These are phyloP conservation scores for Eimeria nieschulzi DNA, from an alignment of 169 alveolate genomes.

Conservation along the genomic window DNA sequence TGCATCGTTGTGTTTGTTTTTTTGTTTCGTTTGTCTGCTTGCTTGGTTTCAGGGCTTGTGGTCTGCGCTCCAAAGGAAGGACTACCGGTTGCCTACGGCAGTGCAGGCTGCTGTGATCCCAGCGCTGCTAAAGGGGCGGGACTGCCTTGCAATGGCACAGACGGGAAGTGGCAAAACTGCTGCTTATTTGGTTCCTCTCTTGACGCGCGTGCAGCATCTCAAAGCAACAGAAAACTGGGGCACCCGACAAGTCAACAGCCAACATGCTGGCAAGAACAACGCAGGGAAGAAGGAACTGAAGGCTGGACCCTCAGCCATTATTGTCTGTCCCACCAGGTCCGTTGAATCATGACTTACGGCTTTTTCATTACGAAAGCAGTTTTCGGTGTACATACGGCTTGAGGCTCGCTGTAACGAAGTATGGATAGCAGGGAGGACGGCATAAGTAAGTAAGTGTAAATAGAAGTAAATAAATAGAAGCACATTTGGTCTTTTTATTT, in stretches of 20 bases:
- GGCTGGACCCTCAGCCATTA: conserved; percentile 64
- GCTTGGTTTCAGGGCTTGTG: conserved; percentile 43
- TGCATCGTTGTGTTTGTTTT: background rate
- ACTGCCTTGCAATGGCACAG: conserved; percentile 94
- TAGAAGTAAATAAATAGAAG: background rate
- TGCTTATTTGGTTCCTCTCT: conserved; percentile 97
- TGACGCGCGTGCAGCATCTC: conserved; percentile 93
- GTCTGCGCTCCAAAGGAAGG: conserved; percentile 79
- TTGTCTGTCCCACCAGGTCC: conserved; percentile 70
- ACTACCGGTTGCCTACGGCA: conserved; percentile 95
- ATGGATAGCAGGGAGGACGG: background rate
- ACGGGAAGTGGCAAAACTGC: conserved; percentile 99
- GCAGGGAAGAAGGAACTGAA: conserved; percentile 14
- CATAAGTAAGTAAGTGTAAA: no score
- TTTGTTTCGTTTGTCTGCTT: background rate
- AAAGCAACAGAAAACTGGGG: conserved; percentile 86
- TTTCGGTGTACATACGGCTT: background rate
- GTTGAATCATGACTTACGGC: background rate
- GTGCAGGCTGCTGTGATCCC: conserved; percentile 96
- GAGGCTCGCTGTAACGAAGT: background rate
- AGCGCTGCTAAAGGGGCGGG: conserved; percentile 94
- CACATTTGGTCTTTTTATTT: background rate
- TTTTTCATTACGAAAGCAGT: background rate
- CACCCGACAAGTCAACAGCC: background rate
- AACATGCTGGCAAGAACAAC: conserved; percentile 19